Base-by-base conservation (phyloP, 768 basidiomycete species). In the Mycena albidolilacea region DNA sequence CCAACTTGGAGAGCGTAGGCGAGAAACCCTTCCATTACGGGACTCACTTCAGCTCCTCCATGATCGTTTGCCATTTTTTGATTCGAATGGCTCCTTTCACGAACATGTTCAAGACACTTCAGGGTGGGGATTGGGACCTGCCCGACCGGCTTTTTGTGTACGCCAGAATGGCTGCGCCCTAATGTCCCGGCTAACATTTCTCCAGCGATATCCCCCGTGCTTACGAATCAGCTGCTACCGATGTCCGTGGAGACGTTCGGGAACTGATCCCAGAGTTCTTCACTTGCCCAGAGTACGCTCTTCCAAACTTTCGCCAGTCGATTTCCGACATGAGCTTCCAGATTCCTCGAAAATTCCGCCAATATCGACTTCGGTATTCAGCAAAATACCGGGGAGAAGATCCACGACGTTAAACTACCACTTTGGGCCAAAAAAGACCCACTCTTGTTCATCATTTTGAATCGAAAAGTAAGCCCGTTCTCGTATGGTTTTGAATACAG, bases 41-140 rank as follows among this genome's bases (percentile, higher is more conserved):
- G 54, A 98, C 97, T 0, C 97, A 98, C 79, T 98, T 97, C 78
- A 95, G 94, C 79, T 97, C 96, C 11, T 97, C 96, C 3, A 98
- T 98, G 97, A 97, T 96, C 70, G 95, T 97, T 57, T 97, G 96
- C 84, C 96, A 97, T 76, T 98, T 94, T 84, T 83, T 97, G 76
- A 97, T 98, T 67, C 89, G 97, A 23, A 84, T 97, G 77, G 91
- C 93, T 15, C 97, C 97, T 0, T 98, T 94, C 80, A 97, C 96
- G 35, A 91, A 93, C 78, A 97, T 97, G 93, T 98, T 97, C 87
- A 95, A 97, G 83, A 95, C 94, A 3, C 82, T 98, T 41, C 85
- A 97, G 90, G 97, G 97, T 11, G 97, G 97, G 7, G 93, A 96
- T 77, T 98, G 96, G 92, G 97, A 98, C 83, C 82, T 98, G 17